A percentile compares a stretch with the other conserved stretches of the same genome.
These are phyloP conservation scores for Cystofilobasidium ferigula DNA, from an alignment of 768 basidiomycete genomes.

Conservation along the genomic window DNA sequence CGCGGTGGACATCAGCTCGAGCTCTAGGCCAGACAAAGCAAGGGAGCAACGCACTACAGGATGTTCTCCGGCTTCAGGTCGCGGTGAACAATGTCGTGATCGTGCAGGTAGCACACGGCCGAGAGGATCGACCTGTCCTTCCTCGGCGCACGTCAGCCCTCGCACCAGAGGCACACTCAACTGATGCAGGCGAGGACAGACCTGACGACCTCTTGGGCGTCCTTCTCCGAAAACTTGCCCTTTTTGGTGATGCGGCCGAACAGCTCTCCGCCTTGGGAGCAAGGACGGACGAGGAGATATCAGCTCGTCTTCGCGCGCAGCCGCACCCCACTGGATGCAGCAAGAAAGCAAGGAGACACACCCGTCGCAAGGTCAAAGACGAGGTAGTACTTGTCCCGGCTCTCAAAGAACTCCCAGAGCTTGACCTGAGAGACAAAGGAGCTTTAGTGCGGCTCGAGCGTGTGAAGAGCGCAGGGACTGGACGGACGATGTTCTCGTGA, in stretches of 20 bases:
- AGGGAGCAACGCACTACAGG: constrained; percentile 45
- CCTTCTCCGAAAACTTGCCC: constrained; percentile 88
- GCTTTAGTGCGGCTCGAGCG: neutral
- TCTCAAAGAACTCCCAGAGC: constrained; percentile 58
- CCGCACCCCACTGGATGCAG: no score
- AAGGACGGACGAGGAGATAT: no score
- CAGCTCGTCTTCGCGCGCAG: no score
- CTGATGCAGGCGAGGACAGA: constrained; percentile 38
- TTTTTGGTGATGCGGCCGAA: constrained; percentile 74
- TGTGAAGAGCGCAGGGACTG: constrained; percentile 12
- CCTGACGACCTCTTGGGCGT: constrained; percentile 68
- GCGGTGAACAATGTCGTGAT: constrained; percentile 86
- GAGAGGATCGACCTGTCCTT: constrained; percentile 59
- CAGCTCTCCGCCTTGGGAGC: constrained; percentile 79
- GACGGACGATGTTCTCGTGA: constrained; percentile 77
- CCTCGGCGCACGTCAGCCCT: neutral
- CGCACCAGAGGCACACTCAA: neutral
- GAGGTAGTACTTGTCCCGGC: constrained; percentile 57
- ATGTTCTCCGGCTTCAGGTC: constrained; percentile 98
- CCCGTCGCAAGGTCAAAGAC: constrained; percentile 80
- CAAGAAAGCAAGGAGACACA: neutral
- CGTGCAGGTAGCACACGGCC: constrained; percentile 79
- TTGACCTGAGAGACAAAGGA: constrained; percentile 53
- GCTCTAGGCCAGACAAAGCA: neutral
- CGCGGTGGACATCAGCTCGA: neutral